Percentiles rank a stretch among this genome's conserved stretches.
Evolutionary conservation across 371 early-diverging fungal species (phyloP).

Genomic region (Apophysomyces ossiformis): DNA sequence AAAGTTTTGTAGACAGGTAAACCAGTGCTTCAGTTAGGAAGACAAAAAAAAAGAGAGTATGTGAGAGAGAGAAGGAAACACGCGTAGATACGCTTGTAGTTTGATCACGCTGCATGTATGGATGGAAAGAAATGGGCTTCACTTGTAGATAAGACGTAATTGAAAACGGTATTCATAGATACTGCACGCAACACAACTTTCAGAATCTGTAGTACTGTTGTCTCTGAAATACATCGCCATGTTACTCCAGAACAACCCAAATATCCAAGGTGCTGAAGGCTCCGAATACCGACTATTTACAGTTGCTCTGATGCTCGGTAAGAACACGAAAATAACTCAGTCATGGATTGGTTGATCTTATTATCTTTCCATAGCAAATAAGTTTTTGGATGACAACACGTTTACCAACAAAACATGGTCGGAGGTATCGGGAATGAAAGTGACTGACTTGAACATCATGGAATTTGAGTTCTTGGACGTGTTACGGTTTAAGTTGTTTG

Average conservation of each 20-base stretch:
- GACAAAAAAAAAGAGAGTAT: not conserved
- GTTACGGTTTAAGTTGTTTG: constrained; percentile 61
- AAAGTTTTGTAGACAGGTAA: constrained; percentile 59
- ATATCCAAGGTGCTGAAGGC: constrained; percentile 69
- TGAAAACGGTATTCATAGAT: constrained; percentile 32
- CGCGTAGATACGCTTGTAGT: not conserved
- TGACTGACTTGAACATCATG: constrained; percentile 70
- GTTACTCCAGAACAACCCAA: constrained; percentile 63
- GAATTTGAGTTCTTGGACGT: constrained; percentile 73
- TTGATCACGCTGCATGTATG: constrained; percentile 8
- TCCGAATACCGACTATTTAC: constrained; percentile 81
- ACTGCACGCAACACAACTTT: constrained; percentile 65
- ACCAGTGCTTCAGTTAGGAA: not conserved
- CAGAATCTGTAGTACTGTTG: constrained; percentile 63
- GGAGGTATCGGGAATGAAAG: constrained; percentile 68
- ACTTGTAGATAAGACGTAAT: not conserved
- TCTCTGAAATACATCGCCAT: constrained; percentile 68
- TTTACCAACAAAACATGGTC: constrained; percentile 78
- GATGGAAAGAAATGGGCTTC: not conserved
- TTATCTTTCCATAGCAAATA: constrained; percentile 52
- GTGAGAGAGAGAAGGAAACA: not conserved
- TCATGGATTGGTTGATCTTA: not conserved
- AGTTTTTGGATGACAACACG: constrained; percentile 72
- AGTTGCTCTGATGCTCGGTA: constrained; percentile 75
- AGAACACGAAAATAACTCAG: not conserved